Percentiles rank a stretch among this genome's conserved stretches.
phyloP scores from a whole-genome alignment of 2,329 filamentous ascomycete genomes.

The Sporothrix pseudoabietina region DNA sequence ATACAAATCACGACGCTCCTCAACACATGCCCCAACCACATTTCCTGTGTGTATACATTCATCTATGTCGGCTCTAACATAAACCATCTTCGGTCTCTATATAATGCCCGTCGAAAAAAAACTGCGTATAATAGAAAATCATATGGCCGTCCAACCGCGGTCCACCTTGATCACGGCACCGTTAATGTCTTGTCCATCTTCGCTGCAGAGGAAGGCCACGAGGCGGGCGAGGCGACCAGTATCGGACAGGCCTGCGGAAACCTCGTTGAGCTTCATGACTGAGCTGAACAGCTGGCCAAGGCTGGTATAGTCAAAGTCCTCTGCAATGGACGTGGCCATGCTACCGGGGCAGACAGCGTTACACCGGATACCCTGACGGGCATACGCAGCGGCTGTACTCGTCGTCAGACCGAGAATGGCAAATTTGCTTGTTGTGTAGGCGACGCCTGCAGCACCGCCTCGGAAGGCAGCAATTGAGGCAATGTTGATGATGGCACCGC shows the following conservation, averaged over 20 bases:
- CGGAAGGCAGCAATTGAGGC: constrained; percentile 15
- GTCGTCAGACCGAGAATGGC: constrained; percentile 46
- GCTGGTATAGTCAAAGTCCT: constrained; percentile 10
- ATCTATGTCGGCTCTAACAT: too few relatives aligned
- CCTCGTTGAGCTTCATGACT: neutral
- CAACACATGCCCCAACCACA: too few relatives aligned
- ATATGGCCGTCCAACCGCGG: constrained; percentile 22
- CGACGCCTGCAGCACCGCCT: constrained; percentile 27
- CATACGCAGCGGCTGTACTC: constrained; percentile 61
- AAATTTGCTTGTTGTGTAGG: constrained; percentile 40
- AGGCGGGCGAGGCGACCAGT: neutral
- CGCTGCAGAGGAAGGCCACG: constrained; percentile 10
- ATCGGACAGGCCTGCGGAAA: neutral
- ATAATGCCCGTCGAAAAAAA: too few relatives aligned
- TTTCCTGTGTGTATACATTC: too few relatives aligned
- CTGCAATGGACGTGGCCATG: constrained; percentile 58
- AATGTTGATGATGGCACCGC: constrained; percentile 25
- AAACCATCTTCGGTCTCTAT: too few relatives aligned
- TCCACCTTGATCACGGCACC: constrained; percentile 23
- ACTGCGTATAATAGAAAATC: neutral
- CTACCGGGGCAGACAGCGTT: constrained; percentile 55
- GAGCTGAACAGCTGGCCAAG: constrained; percentile 1
- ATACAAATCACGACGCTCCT: too few relatives aligned
- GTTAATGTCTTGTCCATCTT: constrained; percentile 26
- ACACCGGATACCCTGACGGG: constrained; percentile 54